Conservation (phyloP, 805 yeast genomes). For the Spencermartinsiella europaea region DNA sequence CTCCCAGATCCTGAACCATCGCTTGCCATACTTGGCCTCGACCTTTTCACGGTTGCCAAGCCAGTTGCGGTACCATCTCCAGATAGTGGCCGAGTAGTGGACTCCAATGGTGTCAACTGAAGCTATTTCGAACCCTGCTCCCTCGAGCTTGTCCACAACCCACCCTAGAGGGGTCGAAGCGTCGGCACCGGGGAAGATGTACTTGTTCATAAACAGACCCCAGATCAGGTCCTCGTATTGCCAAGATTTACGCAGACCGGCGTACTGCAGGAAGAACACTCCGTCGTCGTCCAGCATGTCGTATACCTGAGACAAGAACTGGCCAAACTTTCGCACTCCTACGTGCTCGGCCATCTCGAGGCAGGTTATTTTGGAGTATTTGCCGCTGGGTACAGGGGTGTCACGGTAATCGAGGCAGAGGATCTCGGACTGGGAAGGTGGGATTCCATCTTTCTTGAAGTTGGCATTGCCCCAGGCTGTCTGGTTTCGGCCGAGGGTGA, state of each 20-base stretch:
- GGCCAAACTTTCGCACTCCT: conserved; percentile 76
- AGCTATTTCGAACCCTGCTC: conserved; percentile 80
- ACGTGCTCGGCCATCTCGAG: conserved; percentile 96
- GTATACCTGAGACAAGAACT: conserved; percentile 73
- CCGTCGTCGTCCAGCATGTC: conserved; percentile 92
- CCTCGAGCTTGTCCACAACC: conserved; percentile 70
- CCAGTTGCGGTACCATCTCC: conserved; percentile 97
- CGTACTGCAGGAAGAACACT: conserved; percentile 76
- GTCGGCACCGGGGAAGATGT: conserved; percentile 96
- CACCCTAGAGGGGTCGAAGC: conserved; percentile 91
- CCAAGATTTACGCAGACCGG: conserved; percentile 89
- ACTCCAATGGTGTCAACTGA: conserved; percentile 86
- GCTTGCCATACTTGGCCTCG: conserved; percentile 72
- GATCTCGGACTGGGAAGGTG: conserved; percentile 64
- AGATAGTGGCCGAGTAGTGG: conserved; percentile 83
- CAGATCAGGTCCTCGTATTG: conserved; percentile 90
- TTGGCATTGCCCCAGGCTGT: conserved; percentile 81
- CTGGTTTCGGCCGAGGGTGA: conserved; percentile 86
- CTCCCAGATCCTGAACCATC: conserved; percentile 94
- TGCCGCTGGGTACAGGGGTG: conserved; percentile 62
- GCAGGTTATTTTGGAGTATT: conserved; percentile 82
- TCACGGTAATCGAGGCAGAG: conserved; percentile 88
- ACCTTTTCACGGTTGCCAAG: conserved; percentile 72
- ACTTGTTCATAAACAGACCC: conserved; percentile 96
- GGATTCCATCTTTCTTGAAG: conserved; percentile 62